These are phyloP conservation scores for Backusella luteola DNA, from an alignment of 192 early-diverging fungal genomes.

Conservation along the genomic window DNA sequence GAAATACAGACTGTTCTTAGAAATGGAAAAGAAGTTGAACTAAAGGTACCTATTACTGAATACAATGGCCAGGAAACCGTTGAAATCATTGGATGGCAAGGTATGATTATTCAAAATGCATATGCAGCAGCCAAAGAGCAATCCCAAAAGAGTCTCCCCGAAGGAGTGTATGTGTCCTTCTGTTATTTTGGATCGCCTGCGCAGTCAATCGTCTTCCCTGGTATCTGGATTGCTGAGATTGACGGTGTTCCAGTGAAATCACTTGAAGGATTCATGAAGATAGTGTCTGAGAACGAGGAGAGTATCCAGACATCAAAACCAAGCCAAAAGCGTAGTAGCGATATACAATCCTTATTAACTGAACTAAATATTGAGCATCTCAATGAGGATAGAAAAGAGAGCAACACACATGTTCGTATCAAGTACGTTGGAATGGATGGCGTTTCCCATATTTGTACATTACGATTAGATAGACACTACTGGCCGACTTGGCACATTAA, in stretches of 20 bases:
- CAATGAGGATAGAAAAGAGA: slow-evolving; percentile 33
- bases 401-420: slow-evolving; percentile 42
- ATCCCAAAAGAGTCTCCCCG: slow-evolving; percentile 52
- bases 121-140: slow-evolving; percentile 66
- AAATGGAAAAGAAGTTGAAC: slow-evolving; percentile 60
- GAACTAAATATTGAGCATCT: neutral
- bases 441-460: slow-evolving; percentile 60
- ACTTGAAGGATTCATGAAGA: slow-evolving; percentile 60
- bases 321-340: neutral
- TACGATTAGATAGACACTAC: slow-evolving; percentile 69
- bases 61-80: slow-evolving; percentile 53
- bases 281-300: slow-evolving; percentile 38
- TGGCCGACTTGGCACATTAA: slow-evolving; percentile 64
- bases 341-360: neutral
- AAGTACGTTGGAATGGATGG: slow-evolving; percentile 49
- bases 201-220: slow-evolving; percentile 46
- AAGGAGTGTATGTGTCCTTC: slow-evolving; percentile 60
- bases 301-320: neutral
- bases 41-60: slow-evolving; percentile 64
- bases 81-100: slow-evolving; percentile 81
- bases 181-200: slow-evolving; percentile 65
- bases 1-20: slow-evolving; percentile 58
- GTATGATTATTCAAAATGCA: slow-evolving; percentile 72
- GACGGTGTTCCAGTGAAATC: slow-evolving; percentile 52
- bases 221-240: slow-evolving; percentile 76